Evolutionary conservation across 768 basidiomycete species (phyloP), one percentile per base, ranked within the genome.

Genomic region (Mycena capillaripes): DNA sequence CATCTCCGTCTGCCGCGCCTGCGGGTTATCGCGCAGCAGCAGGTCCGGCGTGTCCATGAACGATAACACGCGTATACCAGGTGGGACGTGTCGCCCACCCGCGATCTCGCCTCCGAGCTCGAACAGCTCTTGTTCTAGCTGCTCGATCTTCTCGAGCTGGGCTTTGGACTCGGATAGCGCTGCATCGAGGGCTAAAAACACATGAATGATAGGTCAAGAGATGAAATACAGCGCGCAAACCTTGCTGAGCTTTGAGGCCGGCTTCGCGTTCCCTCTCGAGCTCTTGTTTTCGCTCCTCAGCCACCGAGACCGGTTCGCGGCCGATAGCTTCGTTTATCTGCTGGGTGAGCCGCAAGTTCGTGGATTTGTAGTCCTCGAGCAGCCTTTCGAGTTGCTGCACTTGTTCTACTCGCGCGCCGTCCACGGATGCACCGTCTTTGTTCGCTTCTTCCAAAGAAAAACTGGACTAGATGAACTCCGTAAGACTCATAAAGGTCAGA

Each of bases 31-130:
- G 17, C 89, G 89, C 90, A 95, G 95, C 73, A 91, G 86, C 74
- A 92, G 87, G n/a, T 94, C 95, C 0, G 97, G 97, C 76, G 97
- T 97, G 53, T 93, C 91, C 10, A 81, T 82, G 74, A 97, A 81
- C 58, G 89, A 87, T n/a, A 95, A 81, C 1, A 95, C 87, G 6
- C 93, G 91, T 23, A 88, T 85, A 44, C 89, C 89, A 0, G 93
- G 93, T 0, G 95, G 94, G 0, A 95, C 86, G 74, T 95, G 93
- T 48, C 91, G 83, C 4, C 95, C 95, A 0, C 88, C 89, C 0
- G 91, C 94, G 30, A 95, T 91, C 79, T 93, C 91, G 0, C 94
- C 94, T 4, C 88, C 83, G 2, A 95, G 86, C 63, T 96, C 93
- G 78, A 94, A 95, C 10, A 96, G 87, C 12, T 87, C 85, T 78